A percentile compares a stretch with the other conserved stretches of the same genome.
Evolutionary conservation across 768 basidiomycete species (phyloP).

Genomic region (Psilocybe subaeruginosa): DNA sequence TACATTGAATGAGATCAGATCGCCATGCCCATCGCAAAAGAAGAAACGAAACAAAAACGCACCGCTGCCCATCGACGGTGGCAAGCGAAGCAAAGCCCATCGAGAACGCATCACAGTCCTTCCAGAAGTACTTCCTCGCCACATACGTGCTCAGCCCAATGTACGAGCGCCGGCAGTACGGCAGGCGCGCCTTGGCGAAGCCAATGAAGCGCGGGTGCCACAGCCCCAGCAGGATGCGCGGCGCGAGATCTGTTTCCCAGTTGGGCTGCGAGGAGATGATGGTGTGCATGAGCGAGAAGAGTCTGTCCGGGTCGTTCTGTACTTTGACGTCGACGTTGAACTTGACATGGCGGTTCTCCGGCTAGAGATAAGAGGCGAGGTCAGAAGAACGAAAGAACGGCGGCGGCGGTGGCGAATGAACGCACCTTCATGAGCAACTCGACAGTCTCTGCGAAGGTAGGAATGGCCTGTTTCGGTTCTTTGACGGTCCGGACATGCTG

Average conservation of each 20-base stretch:
- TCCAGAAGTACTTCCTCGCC: conserved; percentile 89
- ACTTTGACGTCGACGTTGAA: conserved; percentile 94
- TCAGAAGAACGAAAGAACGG: background rate
- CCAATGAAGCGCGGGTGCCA: conserved; percentile 92
- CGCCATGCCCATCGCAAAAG: background rate
- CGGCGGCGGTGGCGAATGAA: conserved; percentile 10
- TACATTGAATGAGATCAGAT: conserved; percentile 1
- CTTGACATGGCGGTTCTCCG: conserved; percentile 74
- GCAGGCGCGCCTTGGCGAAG: conserved; percentile 74
- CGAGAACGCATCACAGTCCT: conserved; percentile 84
- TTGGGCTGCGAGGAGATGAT: conserved; percentile 63
- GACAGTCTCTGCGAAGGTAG: conserved; percentile 87
- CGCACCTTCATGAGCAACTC: conserved; percentile 75
- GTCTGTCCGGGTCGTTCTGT: conserved; percentile 86
- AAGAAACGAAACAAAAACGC: conserved; percentile 26
- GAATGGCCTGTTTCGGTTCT: conserved; percentile 83
- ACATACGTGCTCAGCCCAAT: conserved; percentile 76
- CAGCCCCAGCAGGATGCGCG: conserved; percentile 78
- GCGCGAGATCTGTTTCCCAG: conserved; percentile 79
- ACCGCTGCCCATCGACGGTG: conserved; percentile 74
- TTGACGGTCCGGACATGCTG: conserved; percentile 80
- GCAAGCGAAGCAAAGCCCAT: conserved; percentile 77
- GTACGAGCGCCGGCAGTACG: conserved; percentile 83
- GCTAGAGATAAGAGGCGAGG: conserved; percentile 36
- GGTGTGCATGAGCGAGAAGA: conserved; percentile 79